phyloP scores from a whole-genome alignment of 1,284 basidiomycete species.

The Heterobasidion annosum region DNA sequence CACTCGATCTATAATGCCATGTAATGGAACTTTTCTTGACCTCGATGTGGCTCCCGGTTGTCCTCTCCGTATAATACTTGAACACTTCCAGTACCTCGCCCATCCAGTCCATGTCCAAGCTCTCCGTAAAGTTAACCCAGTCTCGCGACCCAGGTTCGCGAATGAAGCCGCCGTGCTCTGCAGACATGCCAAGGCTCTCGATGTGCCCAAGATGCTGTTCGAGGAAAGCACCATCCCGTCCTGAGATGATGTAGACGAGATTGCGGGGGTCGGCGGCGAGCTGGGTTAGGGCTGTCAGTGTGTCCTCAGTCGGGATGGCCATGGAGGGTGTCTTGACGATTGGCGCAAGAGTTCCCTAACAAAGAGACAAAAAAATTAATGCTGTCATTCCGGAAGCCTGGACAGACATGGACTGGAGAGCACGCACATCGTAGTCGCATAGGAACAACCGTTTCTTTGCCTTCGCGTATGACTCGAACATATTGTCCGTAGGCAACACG shows the following conservation, averaged over 20 bases:
- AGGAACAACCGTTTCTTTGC: constrained; percentile 85
- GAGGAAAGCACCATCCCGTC: constrained; percentile 90
- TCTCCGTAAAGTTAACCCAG: constrained; percentile 88
- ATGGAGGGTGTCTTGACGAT: constrained; percentile 92
- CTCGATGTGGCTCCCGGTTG: constrained; percentile 94
- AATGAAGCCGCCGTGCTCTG: constrained; percentile 95
- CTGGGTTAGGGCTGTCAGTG: constrained; percentile 67
- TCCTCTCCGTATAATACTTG: constrained; percentile 93
- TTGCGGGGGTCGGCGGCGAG: constrained; percentile 81
- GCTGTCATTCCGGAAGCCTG: background rate
- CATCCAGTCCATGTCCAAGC: constrained; percentile 98
- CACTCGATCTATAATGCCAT: constrained; percentile 93
- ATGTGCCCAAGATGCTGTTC: constrained; percentile 89
- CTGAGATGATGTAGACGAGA: constrained; percentile 95
- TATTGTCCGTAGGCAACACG: constrained; percentile 58
- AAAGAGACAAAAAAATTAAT: background rate
- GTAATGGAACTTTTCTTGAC: constrained; percentile 96
- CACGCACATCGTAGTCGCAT: constrained; percentile 90
- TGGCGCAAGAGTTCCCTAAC: constrained; percentile 87
- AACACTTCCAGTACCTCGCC: constrained; percentile 92
- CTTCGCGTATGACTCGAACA: constrained; percentile 58
- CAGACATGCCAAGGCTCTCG: constrained; percentile 79
- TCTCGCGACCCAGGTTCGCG: constrained; percentile 56
- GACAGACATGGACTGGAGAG: background rate
- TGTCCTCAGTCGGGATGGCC: constrained; percentile 74